Percentiles rank a stretch among this genome's conserved stretches.
These are phyloP conservation scores for Speleostelium caveatum DNA, from an alignment of 78 protist genomes.

Conservation along the genomic window DNA sequence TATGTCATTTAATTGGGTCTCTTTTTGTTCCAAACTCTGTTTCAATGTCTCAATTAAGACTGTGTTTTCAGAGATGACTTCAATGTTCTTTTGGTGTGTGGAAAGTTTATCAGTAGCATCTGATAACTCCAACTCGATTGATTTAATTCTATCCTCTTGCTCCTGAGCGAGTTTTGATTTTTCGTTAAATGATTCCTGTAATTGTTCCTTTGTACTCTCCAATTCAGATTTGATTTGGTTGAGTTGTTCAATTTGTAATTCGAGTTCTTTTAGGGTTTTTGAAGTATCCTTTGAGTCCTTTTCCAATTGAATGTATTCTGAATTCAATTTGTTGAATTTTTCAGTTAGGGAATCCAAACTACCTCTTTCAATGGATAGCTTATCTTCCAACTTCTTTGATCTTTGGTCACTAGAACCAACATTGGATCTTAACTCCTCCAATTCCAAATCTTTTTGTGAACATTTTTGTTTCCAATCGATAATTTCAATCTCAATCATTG, in stretches of 20 bases:
- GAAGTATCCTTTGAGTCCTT: not conserved
- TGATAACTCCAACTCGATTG: not conserved
- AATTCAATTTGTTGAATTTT: slow-evolving; percentile 10
- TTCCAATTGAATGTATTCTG: not conserved
- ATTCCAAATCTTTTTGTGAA: not conserved
- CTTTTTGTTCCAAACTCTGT: not conserved
- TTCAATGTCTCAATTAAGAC: not conserved
- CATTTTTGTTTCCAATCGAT: not conserved
- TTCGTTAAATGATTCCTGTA: not conserved
- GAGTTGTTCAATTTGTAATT: not conserved
- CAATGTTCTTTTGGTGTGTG: not conserved
- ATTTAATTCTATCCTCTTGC: not conserved
- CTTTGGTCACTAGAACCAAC: not conserved
- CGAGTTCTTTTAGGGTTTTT: not conserved
- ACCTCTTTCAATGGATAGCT: slow-evolving; percentile 25
- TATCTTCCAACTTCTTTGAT: slow-evolving; percentile 37
- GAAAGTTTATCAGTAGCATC: not conserved
- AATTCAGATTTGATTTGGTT: not conserved
- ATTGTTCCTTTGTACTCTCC: not conserved
- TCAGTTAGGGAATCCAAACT: slow-evolving; percentile 48
- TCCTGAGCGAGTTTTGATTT: not conserved
- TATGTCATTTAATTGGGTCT: not conserved
- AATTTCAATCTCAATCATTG: not conserved
- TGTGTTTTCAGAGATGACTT: not conserved
- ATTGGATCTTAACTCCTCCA: not conserved